These are phyloP conservation scores for Sophora flavescens DNA, from an alignment of 306 rosid genomes.

Conservation along the genomic window DNA sequence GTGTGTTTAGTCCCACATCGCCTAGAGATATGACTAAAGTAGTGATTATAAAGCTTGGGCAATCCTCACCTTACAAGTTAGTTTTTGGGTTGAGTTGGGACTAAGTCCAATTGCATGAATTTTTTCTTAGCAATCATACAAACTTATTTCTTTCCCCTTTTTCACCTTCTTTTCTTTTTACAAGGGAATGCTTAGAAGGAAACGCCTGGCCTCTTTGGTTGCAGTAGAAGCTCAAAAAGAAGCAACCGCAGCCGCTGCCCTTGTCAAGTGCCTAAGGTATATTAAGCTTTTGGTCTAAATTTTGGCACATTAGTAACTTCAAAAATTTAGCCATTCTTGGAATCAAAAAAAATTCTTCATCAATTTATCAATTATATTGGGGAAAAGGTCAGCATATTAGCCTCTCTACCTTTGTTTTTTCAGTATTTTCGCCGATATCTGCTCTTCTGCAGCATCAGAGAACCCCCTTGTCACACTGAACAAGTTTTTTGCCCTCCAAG, in stretches of 20 bases:
- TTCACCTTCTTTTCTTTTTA: conserved; percentile 40
- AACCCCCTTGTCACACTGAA: conserved; percentile 72
- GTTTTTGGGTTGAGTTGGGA: no score
- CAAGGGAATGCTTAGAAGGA: conserved; percentile 89
- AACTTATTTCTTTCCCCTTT: conserved; percentile 21
- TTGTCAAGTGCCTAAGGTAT: conserved; percentile 84
- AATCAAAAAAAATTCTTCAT: not conserved
- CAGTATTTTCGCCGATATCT: conserved; percentile 76
- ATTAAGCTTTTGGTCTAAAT: conserved; percentile 26
- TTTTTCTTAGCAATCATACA: conserved; percentile 15
- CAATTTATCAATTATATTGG: not conserved
- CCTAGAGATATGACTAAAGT: no score
- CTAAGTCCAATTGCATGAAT: no score
- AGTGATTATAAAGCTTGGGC: no score
- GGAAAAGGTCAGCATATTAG: not conserved
- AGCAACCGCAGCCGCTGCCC: conserved; percentile 71
- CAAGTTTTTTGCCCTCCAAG: conserved; percentile 76
- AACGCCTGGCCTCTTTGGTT: conserved; percentile 77
- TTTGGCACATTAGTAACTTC: not conserved
- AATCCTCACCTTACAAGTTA: no score
- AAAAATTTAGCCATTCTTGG: conserved; percentile 3
- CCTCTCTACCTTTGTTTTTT: conserved; percentile 36
- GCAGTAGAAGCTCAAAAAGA: conserved; percentile 88
- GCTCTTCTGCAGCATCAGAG: conserved; percentile 73
- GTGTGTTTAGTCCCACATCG: no score